Percentiles rank a stretch among this genome's conserved stretches.
phyloP scores from a whole-genome alignment of 2,329 filamentous ascomycete genomes.

The Fusarium hostae region DNA sequence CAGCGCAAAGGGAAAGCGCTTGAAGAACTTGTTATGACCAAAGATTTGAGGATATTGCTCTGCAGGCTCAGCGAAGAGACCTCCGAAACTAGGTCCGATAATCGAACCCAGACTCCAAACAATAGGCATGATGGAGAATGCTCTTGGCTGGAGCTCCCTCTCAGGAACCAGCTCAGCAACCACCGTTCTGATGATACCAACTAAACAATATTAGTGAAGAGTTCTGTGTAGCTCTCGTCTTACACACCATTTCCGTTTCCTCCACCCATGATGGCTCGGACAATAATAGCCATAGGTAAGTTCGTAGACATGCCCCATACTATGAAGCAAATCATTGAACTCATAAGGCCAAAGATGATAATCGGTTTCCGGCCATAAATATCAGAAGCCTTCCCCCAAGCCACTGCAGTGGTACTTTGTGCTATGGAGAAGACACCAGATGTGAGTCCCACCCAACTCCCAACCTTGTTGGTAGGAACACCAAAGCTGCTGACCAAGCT shows the following conservation, averaged over 20 bases:
- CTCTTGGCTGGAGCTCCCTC: conserved; percentile 84
- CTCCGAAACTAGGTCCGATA: conserved; percentile 88
- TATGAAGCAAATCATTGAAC: conserved; percentile 84
- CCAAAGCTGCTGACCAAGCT: conserved; percentile 88
- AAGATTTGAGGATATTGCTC: conserved; percentile 79
- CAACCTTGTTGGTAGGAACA: conserved; percentile 75
- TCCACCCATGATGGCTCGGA: conserved; percentile 81
- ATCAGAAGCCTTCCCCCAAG: conserved; percentile 83
- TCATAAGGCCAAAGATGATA: conserved; percentile 77
- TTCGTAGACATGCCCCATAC: conserved; percentile 86
- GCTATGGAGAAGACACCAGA: conserved; percentile 77
- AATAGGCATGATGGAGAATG: conserved; percentile 93
- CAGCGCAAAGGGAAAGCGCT: conserved; percentile 81
- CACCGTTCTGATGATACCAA: conserved; percentile 92
- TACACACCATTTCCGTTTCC: conserved; percentile 83
- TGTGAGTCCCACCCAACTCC: conserved; percentile 82
- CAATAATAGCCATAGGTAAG: conserved; percentile 80
- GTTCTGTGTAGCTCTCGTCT: no score
- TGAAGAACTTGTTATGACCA: conserved; percentile 73
- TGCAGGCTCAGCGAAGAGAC: conserved; percentile 84
- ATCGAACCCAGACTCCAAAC: conserved; percentile 89
- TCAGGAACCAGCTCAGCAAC: conserved; percentile 93
- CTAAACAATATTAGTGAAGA: conserved; percentile 50
- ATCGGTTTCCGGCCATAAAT: conserved; percentile 82
- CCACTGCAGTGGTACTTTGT: conserved; percentile 77